These are phyloP conservation scores for Guadua angustifolia DNA, from an alignment of 176 grass and related monocot genomes.

Conservation along the genomic window DNA sequence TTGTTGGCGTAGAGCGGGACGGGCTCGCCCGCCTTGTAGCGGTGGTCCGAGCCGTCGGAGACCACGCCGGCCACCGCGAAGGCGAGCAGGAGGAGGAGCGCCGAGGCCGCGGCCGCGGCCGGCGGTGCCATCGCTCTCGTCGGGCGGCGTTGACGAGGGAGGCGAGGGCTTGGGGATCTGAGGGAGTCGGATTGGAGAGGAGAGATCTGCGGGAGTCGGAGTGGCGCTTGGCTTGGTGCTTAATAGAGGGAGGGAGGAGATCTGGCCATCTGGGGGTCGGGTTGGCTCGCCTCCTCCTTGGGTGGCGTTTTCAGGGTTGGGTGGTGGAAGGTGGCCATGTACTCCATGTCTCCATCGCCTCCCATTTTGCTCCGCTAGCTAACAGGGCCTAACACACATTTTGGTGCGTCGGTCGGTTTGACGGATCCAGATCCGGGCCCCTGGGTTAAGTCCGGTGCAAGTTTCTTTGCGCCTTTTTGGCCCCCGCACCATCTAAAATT, in stretches of 20 bases:
- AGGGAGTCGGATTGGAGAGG: not conserved
- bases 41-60: conserved; percentile 82
- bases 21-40: conserved; percentile 68
- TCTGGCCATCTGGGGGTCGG: not conserved
- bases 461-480: conserved; percentile 32
- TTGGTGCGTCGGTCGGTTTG: conserved; percentile 57
- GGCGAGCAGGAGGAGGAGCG: conserved; percentile 52
- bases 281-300: not conserved
- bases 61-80: conserved; percentile 62
- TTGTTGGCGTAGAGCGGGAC: conserved; percentile 95
- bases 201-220: conserved; percentile 29
- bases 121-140: conserved; percentile 55
- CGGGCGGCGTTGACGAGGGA: conserved; percentile 55
- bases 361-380: conserved; percentile 41
- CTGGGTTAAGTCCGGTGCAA: conserved; percentile 49
- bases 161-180: conserved; percentile 42
- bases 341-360: not conserved
- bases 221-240: conserved; percentile 54
- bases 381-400: conserved; percentile 48
- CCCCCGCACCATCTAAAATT: not conserved
- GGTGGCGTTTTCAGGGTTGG: conserved; percentile 42
- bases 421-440: conserved; percentile 15
- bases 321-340: conserved; percentile 46
- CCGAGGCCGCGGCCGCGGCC: conserved; percentile 54
- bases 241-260: conserved; percentile 43